These are phyloP conservation scores for Russula ochroleuca DNA, from an alignment of 768 basidiomycete species.

Conservation along the genomic window DNA sequence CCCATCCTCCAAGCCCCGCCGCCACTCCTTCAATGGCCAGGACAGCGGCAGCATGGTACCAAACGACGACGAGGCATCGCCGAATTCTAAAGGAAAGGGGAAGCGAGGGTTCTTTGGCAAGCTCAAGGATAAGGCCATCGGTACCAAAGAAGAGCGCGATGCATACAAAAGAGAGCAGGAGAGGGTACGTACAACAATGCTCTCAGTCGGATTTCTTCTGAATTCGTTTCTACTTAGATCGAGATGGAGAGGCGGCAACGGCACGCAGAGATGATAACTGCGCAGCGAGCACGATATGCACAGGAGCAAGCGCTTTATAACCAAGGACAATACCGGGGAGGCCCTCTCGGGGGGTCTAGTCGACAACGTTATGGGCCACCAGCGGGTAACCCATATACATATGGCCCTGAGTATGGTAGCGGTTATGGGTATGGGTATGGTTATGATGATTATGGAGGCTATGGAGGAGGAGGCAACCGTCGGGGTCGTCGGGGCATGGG, in stretches of 20 bases:
- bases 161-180: slow-evolving; percentile 37
- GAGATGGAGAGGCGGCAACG: slow-evolving; percentile 16
- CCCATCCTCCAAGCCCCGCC: slow-evolving; percentile 16
- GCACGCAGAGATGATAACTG: slow-evolving; percentile 1
- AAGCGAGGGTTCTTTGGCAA: slow-evolving; percentile 56
- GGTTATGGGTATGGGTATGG: slow-evolving; percentile 27
- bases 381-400: slow-evolving; percentile 26
- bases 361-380: slow-evolving; percentile 31
- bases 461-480: not conserved
- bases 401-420: slow-evolving; percentile 15
- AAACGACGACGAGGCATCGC: not conserved
- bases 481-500: not conserved
- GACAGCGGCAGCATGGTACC: slow-evolving; percentile 29
- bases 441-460: not conserved
- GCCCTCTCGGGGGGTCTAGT: not conserved
- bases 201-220: not conserved
- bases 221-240: slow-evolving; percentile 11
- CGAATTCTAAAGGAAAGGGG: slow-evolving; percentile 26
- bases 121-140: slow-evolving; percentile 59
- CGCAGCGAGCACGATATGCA: slow-evolving; percentile 10
- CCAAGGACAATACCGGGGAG: not conserved
- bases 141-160: slow-evolving; percentile 62
- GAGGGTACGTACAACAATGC: slow-evolving; percentile 28
- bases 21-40: slow-evolving; percentile 24
- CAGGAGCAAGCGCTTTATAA: slow-evolving; percentile 4